A percentile compares a stretch with the other conserved stretches of the same genome.
These are phyloP conservation scores for Coemansia sp. DNA, from an alignment of 192 early-diverging fungal genomes.

Conservation along the genomic window DNA sequence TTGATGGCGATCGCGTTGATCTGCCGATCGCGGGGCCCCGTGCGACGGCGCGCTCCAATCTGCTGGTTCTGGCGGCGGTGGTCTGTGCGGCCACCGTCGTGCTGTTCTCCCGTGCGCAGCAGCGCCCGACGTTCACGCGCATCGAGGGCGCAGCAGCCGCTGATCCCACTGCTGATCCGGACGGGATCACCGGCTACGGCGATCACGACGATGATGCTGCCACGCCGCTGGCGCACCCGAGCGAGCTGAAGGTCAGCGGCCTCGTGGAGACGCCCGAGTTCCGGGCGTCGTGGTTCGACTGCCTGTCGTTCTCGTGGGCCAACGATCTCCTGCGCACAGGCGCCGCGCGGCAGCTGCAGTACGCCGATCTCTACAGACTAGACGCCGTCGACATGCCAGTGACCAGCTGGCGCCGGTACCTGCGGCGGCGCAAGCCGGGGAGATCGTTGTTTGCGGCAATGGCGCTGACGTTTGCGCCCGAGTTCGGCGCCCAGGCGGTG, in stretches of 20 bases:
- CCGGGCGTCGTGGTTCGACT: constrained; percentile 25
- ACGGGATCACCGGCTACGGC: background rate
- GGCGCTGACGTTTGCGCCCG: constrained; percentile 40
- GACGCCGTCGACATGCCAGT: constrained; percentile 52
- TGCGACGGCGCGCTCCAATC: constrained; percentile 24
- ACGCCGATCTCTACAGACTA: constrained; percentile 62
- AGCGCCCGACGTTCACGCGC: constrained; percentile 28
- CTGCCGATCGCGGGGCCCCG: constrained; percentile 18
- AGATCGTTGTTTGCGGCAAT: constrained; percentile 42
- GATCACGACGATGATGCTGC: background rate
- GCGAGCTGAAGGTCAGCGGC: constrained; percentile 12
- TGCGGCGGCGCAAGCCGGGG: constrained; percentile 18
- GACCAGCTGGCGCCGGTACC: constrained; percentile 38
- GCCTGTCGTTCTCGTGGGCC: constrained; percentile 60
- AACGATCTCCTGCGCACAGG: constrained; percentile 62
- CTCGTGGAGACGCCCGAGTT: constrained; percentile 39
- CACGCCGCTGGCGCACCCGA: constrained; percentile 30
- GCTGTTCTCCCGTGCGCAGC: constrained; percentile 18
- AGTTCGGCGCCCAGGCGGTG: constrained; percentile 46
- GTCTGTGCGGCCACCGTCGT: background rate
- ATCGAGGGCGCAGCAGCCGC: background rate
- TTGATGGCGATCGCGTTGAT: constrained; percentile 5
- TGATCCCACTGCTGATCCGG: background rate
- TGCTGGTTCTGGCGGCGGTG: constrained; percentile 12
- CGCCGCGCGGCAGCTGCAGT: constrained; percentile 57